Base-by-base conservation (phyloP, 1,284 basidiomycete species). In the Trametes sp. region DNA sequence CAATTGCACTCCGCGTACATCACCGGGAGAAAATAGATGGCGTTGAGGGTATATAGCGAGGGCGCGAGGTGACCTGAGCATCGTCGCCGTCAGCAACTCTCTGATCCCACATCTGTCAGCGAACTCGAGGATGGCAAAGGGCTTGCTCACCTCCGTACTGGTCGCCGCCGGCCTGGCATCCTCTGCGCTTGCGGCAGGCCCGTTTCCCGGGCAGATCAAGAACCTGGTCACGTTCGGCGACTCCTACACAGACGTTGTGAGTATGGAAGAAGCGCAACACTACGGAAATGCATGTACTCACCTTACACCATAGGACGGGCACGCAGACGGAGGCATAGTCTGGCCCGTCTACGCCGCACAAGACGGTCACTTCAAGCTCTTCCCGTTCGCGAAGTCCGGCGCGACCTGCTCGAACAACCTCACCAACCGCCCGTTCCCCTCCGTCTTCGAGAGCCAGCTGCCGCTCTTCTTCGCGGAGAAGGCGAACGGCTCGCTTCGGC, bases 141-240 rank as follows among this genome's bases (percentile, higher is more conserved):
- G 38, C 19, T 46, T 61, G 33, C 54, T 64, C 38, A 44, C 62
- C 45, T n/a, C 21, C 9, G 4, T 48, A 2, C 33, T 54, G 28
- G 11, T 61, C 24, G 45, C 23, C 7, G 26, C 52, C 21, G 42
- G 48, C 14, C n/a, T 55, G 23, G 52, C 46, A 1, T 29, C 54
- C 28, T 36, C 54, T 4, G 58, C 59, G 6, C 42, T 61, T 26
- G 68, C 68, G 5, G 61, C 63, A 19, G 70, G 70, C 10, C 70
- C 70, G 1, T 54, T 54, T 4, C 72, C 73, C 0, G 73, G 74
- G 9, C 78, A 79, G 57, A 79, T 82, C 63, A 80, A 77, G 59
- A 80, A 75, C 52, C 71, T 81, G 16, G 80, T 79, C 51, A 80
- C 80, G 1, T 82, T 82, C 54, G 82, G 82, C 4, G 81, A 83